phyloP scores from a whole-genome alignment of 1,139 yeast species.

The Candida neerlandica region DNA sequence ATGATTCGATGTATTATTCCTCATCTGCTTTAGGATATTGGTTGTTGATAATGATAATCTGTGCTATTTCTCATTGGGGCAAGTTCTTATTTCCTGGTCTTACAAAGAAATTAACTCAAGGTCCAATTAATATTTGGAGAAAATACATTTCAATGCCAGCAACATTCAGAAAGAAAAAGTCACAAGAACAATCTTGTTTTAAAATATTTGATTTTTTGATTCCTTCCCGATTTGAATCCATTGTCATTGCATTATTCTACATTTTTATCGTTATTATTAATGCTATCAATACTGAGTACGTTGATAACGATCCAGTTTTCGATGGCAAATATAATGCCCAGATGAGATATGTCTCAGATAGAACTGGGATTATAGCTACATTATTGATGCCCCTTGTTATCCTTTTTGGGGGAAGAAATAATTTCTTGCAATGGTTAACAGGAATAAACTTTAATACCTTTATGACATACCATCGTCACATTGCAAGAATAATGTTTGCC shows the following conservation, averaged over 20 bases:
- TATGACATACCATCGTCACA: slow-evolving; percentile 41
- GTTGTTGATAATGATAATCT: slow-evolving; percentile 45
- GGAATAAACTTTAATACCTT: slow-evolving; percentile 40
- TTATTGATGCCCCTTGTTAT: slow-evolving; percentile 35
- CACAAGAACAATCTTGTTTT: slow-evolving; percentile 23
- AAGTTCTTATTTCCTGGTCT: slow-evolving; percentile 29
- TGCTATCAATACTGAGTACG: slow-evolving; percentile 23
- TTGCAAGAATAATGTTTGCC: slow-evolving; percentile 32
- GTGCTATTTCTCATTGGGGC: slow-evolving; percentile 46
- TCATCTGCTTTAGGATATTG: slow-evolving; percentile 52
- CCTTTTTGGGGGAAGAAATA: slow-evolving; percentile 46
- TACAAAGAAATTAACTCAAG: slow-evolving; percentile 24
- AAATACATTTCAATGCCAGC: slow-evolving; percentile 37
- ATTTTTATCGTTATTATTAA: slow-evolving; percentile 44
- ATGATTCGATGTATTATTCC: slow-evolving; percentile 49
- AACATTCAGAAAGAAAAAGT: slow-evolving; percentile 24
- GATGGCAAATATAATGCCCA: slow-evolving; percentile 20
- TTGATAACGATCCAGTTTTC: slow-evolving; percentile 30
- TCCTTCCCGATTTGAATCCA: slow-evolving; percentile 32
- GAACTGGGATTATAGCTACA: slow-evolving; percentile 35
- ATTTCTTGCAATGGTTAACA: slow-evolving; percentile 43
- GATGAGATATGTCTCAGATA: slow-evolving; percentile 31
- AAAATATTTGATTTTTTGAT: slow-evolving; percentile 26
- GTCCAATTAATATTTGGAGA: slow-evolving; percentile 28
- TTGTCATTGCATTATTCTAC: slow-evolving; percentile 32